Evolutionary conservation across 148 eudicot species (phyloP).

Genomic region (Diospyros lotus): DNA sequence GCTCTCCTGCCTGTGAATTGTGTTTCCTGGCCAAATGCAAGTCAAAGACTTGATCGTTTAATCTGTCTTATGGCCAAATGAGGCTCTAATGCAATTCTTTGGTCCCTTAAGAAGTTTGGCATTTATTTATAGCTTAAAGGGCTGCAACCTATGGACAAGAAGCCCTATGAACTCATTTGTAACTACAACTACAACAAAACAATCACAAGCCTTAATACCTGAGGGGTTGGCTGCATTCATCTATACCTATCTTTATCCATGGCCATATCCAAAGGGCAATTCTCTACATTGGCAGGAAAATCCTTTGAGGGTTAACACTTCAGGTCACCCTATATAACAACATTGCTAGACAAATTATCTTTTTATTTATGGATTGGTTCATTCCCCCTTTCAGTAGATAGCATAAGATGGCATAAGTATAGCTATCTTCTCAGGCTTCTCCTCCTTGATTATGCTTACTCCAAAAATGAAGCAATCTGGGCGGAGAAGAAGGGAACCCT

Average conservation of each 20-base stretch:
- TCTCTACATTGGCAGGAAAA: too few relatives aligned
- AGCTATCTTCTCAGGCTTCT: not conserved
- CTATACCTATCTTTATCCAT: too few relatives aligned
- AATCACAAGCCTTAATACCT: too few relatives aligned
- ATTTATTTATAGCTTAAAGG: not conserved
- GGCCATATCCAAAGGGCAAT: too few relatives aligned
- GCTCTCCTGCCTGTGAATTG: not conserved
- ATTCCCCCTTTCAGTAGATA: not conserved
- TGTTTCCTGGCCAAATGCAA: not conserved
- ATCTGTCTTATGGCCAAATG: not conserved
- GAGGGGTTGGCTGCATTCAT: too few relatives aligned
- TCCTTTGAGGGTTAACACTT: too few relatives aligned
- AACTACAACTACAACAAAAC: too few relatives aligned
- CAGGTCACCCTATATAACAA: too few relatives aligned
- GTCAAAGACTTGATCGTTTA: not conserved
- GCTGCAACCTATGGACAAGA: too few relatives aligned
- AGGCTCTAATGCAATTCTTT: not conserved
- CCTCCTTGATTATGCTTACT: not conserved
- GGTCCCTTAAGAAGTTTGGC: not conserved
- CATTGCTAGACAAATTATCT: too few relatives aligned
- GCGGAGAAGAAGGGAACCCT: not conserved
- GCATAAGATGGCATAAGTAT: too few relatives aligned
- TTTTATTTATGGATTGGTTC: not conserved
- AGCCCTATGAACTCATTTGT: too few relatives aligned
- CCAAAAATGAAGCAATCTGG: not conserved